Evolutionary conservation across 139 green algal species (phyloP), one percentile per base, ranked within the genome.

Genomic region (Spirogloea muscicola): DNA sequence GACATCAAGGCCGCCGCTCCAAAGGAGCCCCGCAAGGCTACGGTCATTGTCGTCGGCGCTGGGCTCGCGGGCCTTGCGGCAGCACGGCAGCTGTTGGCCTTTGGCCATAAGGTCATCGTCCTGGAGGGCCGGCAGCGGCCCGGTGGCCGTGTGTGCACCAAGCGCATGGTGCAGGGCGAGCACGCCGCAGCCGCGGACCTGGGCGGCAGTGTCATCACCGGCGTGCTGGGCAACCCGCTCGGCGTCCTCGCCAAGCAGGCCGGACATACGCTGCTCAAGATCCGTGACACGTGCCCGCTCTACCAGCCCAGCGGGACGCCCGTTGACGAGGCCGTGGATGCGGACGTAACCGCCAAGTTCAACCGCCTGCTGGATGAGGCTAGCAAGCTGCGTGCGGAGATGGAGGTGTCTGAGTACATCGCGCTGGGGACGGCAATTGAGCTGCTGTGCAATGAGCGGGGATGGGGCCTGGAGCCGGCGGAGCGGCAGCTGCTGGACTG

Each of bases 151-250:
- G 93, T 97, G 55, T 84, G 90, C 79, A 93, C 82, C 18, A 86
- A 88, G 62, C 52, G 80, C 2, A 75, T 6, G 40, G 39, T 77
- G 58, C 31, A 74, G n/a, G 42, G 65, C 29, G 66, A 58, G 34
- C 48, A 42, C 27, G 18, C 27, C 3, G 83, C 59, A 1, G 80
- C 88, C 0, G 91, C 85, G 18, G 94, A 98, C 41, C 66, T 98
- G 21, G 94, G 94, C 9, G 94, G 93, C 29, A 88, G 74, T 64
- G 91, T 98, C 70, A 84, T 98, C 67, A 98, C 91, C 7, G 84
- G 94, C 65, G 89, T 92, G 4, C 87, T 97, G 46, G 91, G 94
- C 73, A 98, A 98, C 84, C 94, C 94, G 67, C 40, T 82, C 25
- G 91, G 91, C 7, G 85, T 96, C 60, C 73, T 96, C 44, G 88